Base-by-base conservation (phyloP, 345 rosid species). In the Bretschneidera sinensis region DNA sequence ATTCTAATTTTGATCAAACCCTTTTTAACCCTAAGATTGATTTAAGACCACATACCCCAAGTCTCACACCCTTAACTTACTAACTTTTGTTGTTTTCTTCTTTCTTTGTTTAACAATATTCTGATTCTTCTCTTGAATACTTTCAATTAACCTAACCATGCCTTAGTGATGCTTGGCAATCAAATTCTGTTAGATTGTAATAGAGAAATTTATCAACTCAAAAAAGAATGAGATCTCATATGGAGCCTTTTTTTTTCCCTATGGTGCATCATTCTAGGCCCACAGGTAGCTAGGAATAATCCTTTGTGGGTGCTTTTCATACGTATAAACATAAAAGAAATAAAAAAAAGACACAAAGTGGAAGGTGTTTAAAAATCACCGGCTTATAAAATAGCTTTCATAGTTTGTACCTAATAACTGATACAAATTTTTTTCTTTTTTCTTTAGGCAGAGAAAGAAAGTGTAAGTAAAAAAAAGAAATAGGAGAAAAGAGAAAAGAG, bases 1-100 rank as follows among this genome's bases (percentile, higher is more conserved):
- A 43, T 76, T 70, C 69, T 61, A 64, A 43, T 60, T 71, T 64
- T 59, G 43, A 48, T 53, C 56, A 51, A 55, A 21, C 48, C 54
- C 63, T 31, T 31, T 31, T 31, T 31, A 4, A 4, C 9, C 4
- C 9, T 31, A 4, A 39, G 10, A 14, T 11, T 39, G 45, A 7
- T 2, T 21, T n/a, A 39, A n/a, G 21, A 18, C 51, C 51, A 48
- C 21, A 48, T 6, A 48, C 51, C 51, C 51, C 21, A 7, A 31
- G 20, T 39, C 17, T 49, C 34, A 21, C 7, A 13, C 7, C 21
- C 18, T 5, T 17, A 8, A 5, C 15, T 39, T 39, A 9, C 10
- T 39, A 2, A 13, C 15, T 39, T 39, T 39, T n/a, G n/a, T 49
- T 35, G 18, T 31, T 65, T 35, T 69, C 59, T 48, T 54, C 59